A percentile compares a stretch with the other conserved stretches of the same genome.
Evolutionary conservation across 371 early-diverging fungal genomes (phyloP).

Genomic region (Mortierella sp.): DNA sequence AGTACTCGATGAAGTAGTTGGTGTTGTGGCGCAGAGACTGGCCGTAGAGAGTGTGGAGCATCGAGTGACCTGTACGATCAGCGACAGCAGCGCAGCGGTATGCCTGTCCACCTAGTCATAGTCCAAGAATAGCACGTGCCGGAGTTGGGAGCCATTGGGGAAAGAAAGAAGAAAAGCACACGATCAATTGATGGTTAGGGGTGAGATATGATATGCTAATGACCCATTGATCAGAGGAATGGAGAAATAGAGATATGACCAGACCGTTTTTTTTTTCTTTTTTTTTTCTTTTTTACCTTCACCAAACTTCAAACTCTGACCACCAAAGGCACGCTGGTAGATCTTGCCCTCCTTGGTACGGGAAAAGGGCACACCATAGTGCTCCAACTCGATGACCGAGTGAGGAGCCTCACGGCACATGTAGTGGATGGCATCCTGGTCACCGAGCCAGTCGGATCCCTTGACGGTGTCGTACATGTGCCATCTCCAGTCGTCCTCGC

Average conservation of each 20-base stretch:
- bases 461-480: conserved; percentile 99
- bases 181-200: not conserved
- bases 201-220: not conserved
- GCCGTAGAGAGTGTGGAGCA: conserved; percentile 97
- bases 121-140: not conserved
- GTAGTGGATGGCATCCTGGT: conserved; percentile 99
- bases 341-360: conserved; percentile 97
- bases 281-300: conserved; percentile 71
- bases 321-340: conserved; percentile 98
- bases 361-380: conserved; percentile 98
- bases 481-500: conserved; percentile 99
- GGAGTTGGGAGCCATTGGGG: too few species aligned
- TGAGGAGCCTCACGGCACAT: conserved; percentile 98
- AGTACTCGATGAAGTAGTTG: conserved; percentile 98
- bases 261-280: not conserved
- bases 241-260: too few species aligned
- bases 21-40: conserved; percentile 96
- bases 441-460: conserved; percentile 98
- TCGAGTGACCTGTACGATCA: conserved; percentile 98
- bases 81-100: conserved; percentile 98
- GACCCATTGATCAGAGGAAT: too few species aligned
- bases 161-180: too few species aligned
- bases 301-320: conserved; percentile 93
- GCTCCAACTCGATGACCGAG: conserved; percentile 96
- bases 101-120: conserved; percentile 94